Base-by-base conservation (phyloP, 2,329 filamentous ascomycete genomes). In the Dactylellina sp. region DNA sequence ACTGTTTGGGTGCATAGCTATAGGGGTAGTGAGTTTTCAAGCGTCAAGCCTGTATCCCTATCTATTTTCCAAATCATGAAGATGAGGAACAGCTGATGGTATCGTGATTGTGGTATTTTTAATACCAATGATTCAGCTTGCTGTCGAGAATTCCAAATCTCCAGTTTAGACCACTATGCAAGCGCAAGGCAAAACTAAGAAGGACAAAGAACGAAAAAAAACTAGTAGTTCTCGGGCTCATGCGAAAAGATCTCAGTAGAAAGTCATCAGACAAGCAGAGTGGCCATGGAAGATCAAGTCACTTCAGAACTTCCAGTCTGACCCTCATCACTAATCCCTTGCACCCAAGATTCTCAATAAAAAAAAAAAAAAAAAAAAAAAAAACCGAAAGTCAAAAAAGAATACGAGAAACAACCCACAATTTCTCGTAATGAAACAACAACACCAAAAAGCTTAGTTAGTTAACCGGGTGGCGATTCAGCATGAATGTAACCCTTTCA, bases 141-240 rank as follows among this genome's bases (percentile, higher is more conserved):
- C 4, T 32, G n/a, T 32, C 28, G n/a, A 35, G 12, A 28, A 68
- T 68, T 68, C 55, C 62, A 66, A 66, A 66, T 66, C 49, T 60
- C 11, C 18, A 12, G 25, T 39, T 40, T 32, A 32, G 28, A 24
- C 14, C 44, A 39, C 7, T 2, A 55, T 16, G 6, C n/a, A 57
- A 44, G 1, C n/a, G 6, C 25, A 52, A 44, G 57, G 32, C n/a
- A 14, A 3, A 56, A 37, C 42, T 11, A n/a, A n/a, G n/a, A n/a
- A n/a, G n/a, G n/a, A n/a, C n/a, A n/a, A n/a, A n/a, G n/a, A n/a
- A n/a, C n/a, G n/a, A n/a, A n/a, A n/a, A n/a, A n/a, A n/a, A n/a
- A n/a, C n/a, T n/a, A n/a, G n/a, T n/a, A n/a, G 46, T 12, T 16
- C 18, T 59, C 53, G 62, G 44, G 24, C 35, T 59, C 22, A 52